Evolutionary conservation across 1,284 basidiomycete genomes (phyloP).

Genomic region (Ustilago trichophora): DNA sequence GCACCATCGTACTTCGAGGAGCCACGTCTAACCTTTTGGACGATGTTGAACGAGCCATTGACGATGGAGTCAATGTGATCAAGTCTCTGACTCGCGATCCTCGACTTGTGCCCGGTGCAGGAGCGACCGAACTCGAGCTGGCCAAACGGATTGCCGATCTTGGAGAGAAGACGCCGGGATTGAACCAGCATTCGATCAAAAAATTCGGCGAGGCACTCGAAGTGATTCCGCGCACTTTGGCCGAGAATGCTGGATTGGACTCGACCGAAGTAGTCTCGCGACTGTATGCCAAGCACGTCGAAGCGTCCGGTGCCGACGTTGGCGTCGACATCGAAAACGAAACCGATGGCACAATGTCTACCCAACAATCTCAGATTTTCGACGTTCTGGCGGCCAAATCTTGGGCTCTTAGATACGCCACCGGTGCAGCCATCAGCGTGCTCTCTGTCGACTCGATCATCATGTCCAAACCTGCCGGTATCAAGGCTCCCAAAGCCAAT

Average conservation of each 20-base stretch:
- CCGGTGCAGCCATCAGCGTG: conserved; percentile 92
- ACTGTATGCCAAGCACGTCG: conserved; percentile 83
- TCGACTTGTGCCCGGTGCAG: conserved; percentile 90
- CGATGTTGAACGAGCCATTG: conserved; percentile 93
- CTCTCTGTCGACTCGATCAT: conserved; percentile 97
- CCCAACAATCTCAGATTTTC: conserved; percentile 50
- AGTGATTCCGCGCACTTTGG: conserved; percentile 89
- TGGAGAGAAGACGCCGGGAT: conserved; percentile 86
- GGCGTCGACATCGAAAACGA: conserved; percentile 86
- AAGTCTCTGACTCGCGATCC: conserved; percentile 91
- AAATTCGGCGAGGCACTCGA: conserved; percentile 89
- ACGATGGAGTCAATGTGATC: conserved; percentile 97
- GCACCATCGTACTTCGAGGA: conserved; percentile 70
- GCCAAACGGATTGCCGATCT: conserved; percentile 83
- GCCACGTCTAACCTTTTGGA: conserved; percentile 94
- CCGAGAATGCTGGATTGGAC: conserved; percentile 94
- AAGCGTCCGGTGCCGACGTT: conserved; percentile 70
- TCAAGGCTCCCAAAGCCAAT: conserved; percentile 65
- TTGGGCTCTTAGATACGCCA: conserved; percentile 87
- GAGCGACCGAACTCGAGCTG: conserved; percentile 91
- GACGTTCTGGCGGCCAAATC: conserved; percentile 87
- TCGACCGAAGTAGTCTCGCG: conserved; percentile 90
- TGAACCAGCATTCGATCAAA: conserved; percentile 93
- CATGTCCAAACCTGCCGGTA: conserved; percentile 72
- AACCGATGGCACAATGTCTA: conserved; percentile 53